Evolutionary conservation across 192 early-diverging fungal genomes (phyloP).

Genomic region (Linderina pennispora): DNA sequence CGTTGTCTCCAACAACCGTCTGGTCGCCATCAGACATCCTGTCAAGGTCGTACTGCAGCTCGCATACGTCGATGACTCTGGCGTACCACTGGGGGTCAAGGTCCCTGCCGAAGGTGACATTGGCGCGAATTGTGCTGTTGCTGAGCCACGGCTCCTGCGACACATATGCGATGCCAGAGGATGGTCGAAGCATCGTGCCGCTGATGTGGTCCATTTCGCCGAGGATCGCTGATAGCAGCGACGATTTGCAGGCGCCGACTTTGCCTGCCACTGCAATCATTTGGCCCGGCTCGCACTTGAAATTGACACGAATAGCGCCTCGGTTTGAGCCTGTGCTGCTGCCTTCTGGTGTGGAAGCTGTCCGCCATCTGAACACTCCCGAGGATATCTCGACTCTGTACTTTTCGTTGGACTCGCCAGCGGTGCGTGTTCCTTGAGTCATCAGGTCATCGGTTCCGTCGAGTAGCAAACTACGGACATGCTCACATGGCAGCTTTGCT

Average conservation of each 20-base stretch:
- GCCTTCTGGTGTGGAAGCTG: conserved; percentile 46
- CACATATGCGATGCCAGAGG: conserved; percentile 7
- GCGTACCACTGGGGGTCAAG: conserved; percentile 26
- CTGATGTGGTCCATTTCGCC: conserved; percentile 55
- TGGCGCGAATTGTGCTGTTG: conserved; percentile 36
- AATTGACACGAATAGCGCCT: too few species aligned
- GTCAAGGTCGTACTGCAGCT: conserved; percentile 21
- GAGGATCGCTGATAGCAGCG: conserved; percentile 66
- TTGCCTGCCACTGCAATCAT: conserved; percentile 71
- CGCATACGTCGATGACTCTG: conserved; percentile 10
- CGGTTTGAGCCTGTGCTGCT: too few species aligned
- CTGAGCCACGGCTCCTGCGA: conserved; percentile 44
- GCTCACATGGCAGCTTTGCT: conserved; percentile 13
- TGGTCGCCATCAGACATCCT: conserved; percentile 24
- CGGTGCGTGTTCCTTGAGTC: too few species aligned
- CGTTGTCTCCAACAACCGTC: conserved; percentile 52
- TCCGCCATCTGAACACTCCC: neutral
- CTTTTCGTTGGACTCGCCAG: neutral
- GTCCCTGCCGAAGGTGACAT: conserved; percentile 24
- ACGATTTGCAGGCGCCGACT: conserved; percentile 85
- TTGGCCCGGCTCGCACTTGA: conserved; percentile 52
- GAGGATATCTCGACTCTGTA: conserved; percentile 1
- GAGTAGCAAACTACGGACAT: conserved; percentile 5
- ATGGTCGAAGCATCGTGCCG: neutral
- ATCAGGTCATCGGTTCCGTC: too few species aligned